Conservation (phyloP, 1,284 basidiomycete genomes). For the Violaceomyces palustris region DNA sequence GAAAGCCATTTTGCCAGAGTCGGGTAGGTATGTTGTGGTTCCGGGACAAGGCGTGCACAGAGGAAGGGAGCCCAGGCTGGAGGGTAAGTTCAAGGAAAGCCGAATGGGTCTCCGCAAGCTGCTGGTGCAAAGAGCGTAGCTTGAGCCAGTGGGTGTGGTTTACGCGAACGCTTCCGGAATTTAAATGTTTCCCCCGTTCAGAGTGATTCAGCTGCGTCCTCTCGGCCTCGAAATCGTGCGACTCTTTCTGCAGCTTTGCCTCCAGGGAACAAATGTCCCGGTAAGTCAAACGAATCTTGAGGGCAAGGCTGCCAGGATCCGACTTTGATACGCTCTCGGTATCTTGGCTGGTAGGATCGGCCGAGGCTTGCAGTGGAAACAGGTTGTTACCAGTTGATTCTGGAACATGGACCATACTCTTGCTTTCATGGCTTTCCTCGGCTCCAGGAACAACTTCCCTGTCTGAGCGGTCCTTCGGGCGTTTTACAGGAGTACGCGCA, state of each 20-base stretch:
- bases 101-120: constrained; percentile 82
- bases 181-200: constrained; percentile 11
- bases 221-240: constrained; percentile 16
- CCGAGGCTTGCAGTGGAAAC: constrained; percentile 1
- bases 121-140: constrained; percentile 52
- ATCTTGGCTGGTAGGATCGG: constrained; percentile 8
- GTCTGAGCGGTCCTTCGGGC: constrained; percentile 5
- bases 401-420: background rate
- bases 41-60: constrained; percentile 77
- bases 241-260: constrained; percentile 62
- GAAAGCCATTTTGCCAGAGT: constrained; percentile 86
- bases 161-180: constrained; percentile 13
- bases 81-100: constrained; percentile 79
- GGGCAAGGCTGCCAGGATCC: constrained; percentile 59
- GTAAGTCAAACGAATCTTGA: constrained; percentile 55
- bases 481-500: constrained; percentile 3
- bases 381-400: background rate
- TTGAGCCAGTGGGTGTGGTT: constrained; percentile 34
- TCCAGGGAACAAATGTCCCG: constrained; percentile 69
- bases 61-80: constrained; percentile 77
- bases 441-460: background rate
- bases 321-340: constrained; percentile 2
- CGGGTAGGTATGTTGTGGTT: constrained; percentile 93
- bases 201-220: constrained; percentile 2
- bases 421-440: background rate